Evolutionary conservation across 129 eudicot species (phyloP), one percentile per base, ranked within the genome.

Genomic region (Calendula officinalis): DNA sequence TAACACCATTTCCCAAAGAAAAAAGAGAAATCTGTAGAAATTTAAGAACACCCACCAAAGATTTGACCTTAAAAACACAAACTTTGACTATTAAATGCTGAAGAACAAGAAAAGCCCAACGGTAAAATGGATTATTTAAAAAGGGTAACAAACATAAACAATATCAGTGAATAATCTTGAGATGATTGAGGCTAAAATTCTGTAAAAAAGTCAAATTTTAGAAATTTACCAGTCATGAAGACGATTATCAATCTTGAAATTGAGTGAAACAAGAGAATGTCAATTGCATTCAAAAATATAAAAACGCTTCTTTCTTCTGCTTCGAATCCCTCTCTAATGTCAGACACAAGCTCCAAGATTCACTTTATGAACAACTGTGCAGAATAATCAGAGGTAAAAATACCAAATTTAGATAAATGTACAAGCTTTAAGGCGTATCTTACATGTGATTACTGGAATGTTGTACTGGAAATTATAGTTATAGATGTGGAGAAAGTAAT

Each of bases 271-370:
- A 62, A 68, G 62, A 70, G 68, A 68, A 67, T 49, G 40, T 62
- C 41, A 66, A 60, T 38, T 36, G 14, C 33, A 68, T 86, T 86
- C 84, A 86, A 82, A 86, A 77, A 58, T 66, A 22, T 61, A 56
- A 76, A 80, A 52, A 48, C 27, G 68, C 66, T 77, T 68, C 66
- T 78, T 75, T 57, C 60, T 59, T 13, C 65, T 72, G 64, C 75
- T 64, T 47, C 54, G 63, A 34, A 52, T 64, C 13, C 32, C 70
- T 48, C 80, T 75, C 75, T 66, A 74, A 17, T 80, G 86, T 75
- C 92, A 79, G 88, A 73, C 72, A 72, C 73, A 68, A 68, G 44
- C 77, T 48, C 86, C 82, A 58, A 68, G 76, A 73, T 64, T 64
- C 76, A 76, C 72, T 69, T 57, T 70, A 57, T 62, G 48, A 56